Percentiles rank a stretch among this genome's conserved stretches.
Conservation (phyloP, 805 yeast species). For the Nakazawaea pomicola region DNA sequence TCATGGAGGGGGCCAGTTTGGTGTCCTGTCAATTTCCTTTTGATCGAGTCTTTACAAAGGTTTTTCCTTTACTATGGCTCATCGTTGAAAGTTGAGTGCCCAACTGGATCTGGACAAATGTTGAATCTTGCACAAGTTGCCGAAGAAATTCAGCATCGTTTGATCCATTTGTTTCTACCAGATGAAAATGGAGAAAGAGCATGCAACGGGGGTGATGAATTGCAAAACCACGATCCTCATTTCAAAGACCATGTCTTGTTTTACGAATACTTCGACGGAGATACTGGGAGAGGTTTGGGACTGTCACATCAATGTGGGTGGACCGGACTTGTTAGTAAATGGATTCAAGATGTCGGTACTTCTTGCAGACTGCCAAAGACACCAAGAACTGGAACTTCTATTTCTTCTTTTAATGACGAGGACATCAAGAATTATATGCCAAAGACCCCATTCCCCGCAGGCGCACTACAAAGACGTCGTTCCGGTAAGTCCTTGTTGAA, state of each 20-base stretch:
- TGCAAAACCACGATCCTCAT: constrained; percentile 53
- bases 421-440: constrained; percentile 39
- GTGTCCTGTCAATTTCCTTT: constrained; percentile 87
- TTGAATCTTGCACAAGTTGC: constrained; percentile 86
- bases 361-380: constrained; percentile 52
- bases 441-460: constrained; percentile 40
- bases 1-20: constrained; percentile 98
- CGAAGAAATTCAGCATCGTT: constrained; percentile 81
- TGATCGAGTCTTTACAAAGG: constrained; percentile 83
- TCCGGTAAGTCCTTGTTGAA: constrained; percentile 72
- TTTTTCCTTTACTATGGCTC: constrained; percentile 87
- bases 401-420: constrained; percentile 23
- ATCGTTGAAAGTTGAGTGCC: constrained; percentile 79
- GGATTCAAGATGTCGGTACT: constrained; percentile 85
- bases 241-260: constrained; percentile 76
- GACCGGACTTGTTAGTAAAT: constrained; percentile 90
- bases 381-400: constrained; percentile 31
- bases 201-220: constrained; percentile 62
- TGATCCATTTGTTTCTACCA: constrained; percentile 70
- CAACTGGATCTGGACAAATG: constrained; percentile 73
- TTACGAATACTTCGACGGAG: constrained; percentile 90
- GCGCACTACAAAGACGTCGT: constrained; percentile 55
- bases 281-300: constrained; percentile 90
- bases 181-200: constrained; percentile 62
- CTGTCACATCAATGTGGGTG: constrained; percentile 95